Base-by-base conservation (phyloP, 2,329 filamentous ascomycete genomes). In the Aureobasidium melanogenum region DNA sequence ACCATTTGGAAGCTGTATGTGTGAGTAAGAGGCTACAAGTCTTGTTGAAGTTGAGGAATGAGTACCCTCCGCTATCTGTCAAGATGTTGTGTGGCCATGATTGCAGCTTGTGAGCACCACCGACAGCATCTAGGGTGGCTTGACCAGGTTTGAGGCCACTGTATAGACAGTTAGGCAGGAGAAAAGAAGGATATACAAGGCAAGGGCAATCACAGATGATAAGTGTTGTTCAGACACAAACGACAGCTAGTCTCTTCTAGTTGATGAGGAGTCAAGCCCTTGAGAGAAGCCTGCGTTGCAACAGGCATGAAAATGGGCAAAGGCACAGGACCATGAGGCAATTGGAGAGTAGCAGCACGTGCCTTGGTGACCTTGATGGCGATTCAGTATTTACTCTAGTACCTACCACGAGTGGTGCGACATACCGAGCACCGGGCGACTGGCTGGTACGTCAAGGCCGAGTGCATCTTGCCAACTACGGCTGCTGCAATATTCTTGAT, bases 241-340 rank as follows among this genome's bases (percentile, higher is more conserved):
- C 89, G 85, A 70, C 95, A 99, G 46, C 89, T 86, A 0, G 92
- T 95, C 59, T 90, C 87, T 69, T 94, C 92, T 2, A 99, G 80
- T 71, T 99, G 94, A 66, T 93, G 87, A 1, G 93, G 91, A 0
- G 94, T 97, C 61, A 99, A 70, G 46, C 94, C 94, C 73, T 99
- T 99, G 41, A 99, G 81, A 0, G 93, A 96, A 0, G 90, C 94
- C 75, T 99, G 94, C 0, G 94, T 99, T 32, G 94, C 94, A 46
- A 99, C 94, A 17, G 94, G 94, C 94, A 99, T 99, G 75, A 99
- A 99, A 62, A 97, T 86, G 8, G 95, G 94, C 32, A 97, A 83
- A 68, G 88, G 84, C 28, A 99, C 92, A 1, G 88, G 82, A 62
- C 94, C 94, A 84, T 99, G 95, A 55, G 94, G 93, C 28, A 99